phyloP scores from a whole-genome alignment of 2,329 filamentous ascomycete species.

The Colletotrichum simmondsii region DNA sequence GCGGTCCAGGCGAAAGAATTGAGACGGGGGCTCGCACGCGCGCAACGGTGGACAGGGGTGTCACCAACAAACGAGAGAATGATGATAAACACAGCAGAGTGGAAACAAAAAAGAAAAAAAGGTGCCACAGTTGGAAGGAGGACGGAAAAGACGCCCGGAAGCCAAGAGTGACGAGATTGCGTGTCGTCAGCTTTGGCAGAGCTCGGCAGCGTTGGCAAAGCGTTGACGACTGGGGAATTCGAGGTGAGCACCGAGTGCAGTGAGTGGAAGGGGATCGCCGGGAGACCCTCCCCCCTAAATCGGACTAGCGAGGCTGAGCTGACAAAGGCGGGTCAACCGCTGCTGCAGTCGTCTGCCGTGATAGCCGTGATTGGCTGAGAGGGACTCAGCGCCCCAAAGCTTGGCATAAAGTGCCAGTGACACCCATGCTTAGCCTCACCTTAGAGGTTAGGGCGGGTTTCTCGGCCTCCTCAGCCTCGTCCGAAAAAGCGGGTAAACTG shows the following conservation, averaged over 20 bases:
- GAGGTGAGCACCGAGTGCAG: neutral
- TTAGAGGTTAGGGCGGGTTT: slow-evolving; percentile 7
- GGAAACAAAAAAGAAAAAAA: neutral
- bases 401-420: slow-evolving; percentile 2
- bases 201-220: slow-evolving; percentile 14
- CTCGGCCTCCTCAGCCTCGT: slow-evolving; percentile 25
- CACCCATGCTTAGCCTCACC: neutral
- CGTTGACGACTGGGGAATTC: slow-evolving; percentile 20
- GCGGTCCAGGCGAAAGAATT: neutral
- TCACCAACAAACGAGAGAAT: neutral
- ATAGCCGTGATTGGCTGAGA: slow-evolving; percentile 23
- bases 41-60: neutral
- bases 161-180: slow-evolving; percentile 31
- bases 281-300: slow-evolving; percentile 27
- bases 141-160: slow-evolving; percentile 12
- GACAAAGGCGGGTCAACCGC: slow-evolving; percentile 19
- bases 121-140: neutral
- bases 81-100: neutral
- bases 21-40: neutral
- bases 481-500: neutral
- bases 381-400: slow-evolving; percentile 17
- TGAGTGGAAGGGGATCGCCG: slow-evolving; percentile 18
- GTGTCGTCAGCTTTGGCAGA: slow-evolving; percentile 28
- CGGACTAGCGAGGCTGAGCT: slow-evolving; percentile 34
- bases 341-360: slow-evolving; percentile 4